Evolutionary conservation across 495 filamentous ascomycete genomes (phyloP).

Genomic region (Aspergillus steynii): DNA sequence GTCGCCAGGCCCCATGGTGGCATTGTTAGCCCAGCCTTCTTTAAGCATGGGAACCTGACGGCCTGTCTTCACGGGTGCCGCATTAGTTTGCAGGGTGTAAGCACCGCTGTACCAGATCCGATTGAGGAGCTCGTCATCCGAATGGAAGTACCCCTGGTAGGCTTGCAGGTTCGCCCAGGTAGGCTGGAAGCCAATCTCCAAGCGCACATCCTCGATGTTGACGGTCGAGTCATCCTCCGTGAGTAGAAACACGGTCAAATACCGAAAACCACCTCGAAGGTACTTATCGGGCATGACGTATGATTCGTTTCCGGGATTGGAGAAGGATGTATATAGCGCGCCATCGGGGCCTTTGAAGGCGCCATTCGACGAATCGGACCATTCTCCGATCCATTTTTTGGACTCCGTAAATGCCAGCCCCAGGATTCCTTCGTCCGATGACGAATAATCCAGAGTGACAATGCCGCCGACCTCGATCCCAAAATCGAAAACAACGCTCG

Average conservation of each 20-base stretch:
- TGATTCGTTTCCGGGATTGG: constrained; percentile 37
- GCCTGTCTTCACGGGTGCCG: constrained; percentile 54
- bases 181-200: constrained; percentile 60
- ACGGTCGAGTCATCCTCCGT: constrained; percentile 34
- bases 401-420: constrained; percentile 64
- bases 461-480: constrained; percentile 60
- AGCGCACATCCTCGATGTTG: constrained; percentile 39
- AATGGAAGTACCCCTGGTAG: constrained; percentile 65
- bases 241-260: constrained; percentile 56
- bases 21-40: constrained; percentile 57
- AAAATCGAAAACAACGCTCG: constrained; percentile 56
- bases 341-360: constrained; percentile 52
- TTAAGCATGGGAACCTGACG: constrained; percentile 50
- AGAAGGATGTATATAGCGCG: constrained; percentile 53
- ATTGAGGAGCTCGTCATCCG: constrained; percentile 59
- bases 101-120: constrained; percentile 66
- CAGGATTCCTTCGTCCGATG: constrained; percentile 46
- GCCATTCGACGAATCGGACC: constrained; percentile 60
- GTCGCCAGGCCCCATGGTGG: constrained; percentile 52
- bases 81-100: constrained; percentile 62
- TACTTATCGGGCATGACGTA: constrained; percentile 55
- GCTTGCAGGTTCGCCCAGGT: constrained; percentile 64
- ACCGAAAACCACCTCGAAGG: constrained; percentile 62
- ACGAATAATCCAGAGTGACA: constrained; percentile 48
- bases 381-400: constrained; percentile 61